Conservation (phyloP, 2,329 filamentous ascomycete genomes). For the Colletotrichum filicis region DNA sequence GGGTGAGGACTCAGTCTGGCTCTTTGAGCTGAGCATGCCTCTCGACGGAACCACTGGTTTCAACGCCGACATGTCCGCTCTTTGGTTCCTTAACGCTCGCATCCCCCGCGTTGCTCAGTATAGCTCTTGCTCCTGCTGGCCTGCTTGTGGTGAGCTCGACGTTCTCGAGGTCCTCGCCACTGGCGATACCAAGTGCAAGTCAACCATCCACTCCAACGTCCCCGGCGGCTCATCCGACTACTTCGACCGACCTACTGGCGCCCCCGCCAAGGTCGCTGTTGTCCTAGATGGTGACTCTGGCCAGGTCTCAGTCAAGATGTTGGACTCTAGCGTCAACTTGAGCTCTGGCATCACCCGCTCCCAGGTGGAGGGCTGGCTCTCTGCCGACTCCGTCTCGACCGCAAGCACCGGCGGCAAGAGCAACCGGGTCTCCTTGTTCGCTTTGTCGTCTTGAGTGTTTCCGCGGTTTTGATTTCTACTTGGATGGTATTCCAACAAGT, state of each 20-base stretch:
- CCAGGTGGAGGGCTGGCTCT: conserved; percentile 50
- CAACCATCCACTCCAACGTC: conserved; percentile 73
- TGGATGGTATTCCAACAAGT: conserved; percentile 6
- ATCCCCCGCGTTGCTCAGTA: conserved; percentile 80
- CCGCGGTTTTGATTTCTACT: not conserved
- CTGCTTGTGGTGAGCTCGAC: conserved; percentile 79
- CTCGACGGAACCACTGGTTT: conserved; percentile 61
- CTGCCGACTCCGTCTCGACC: conserved; percentile 9
- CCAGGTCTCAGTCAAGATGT: conserved; percentile 66
- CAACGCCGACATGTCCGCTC: conserved; percentile 76
- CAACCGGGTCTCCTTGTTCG: conserved; percentile 34
- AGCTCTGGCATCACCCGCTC: conserved; percentile 49
- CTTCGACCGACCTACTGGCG: conserved; percentile 72
- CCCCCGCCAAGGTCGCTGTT: conserved; percentile 71
- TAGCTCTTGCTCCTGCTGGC: conserved; percentile 79
- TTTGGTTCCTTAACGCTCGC: conserved; percentile 80
- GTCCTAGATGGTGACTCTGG: conserved; percentile 65
- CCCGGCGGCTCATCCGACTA: conserved; percentile 77
- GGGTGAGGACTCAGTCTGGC: conserved; percentile 71
- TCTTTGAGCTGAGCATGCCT: conserved; percentile 81
- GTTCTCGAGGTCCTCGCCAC: conserved; percentile 76
- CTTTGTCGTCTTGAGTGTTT: conserved; percentile 24
- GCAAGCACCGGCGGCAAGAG: conserved; percentile 1
- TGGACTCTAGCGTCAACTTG: conserved; percentile 56
- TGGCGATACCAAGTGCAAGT: conserved; percentile 75